A percentile compares a stretch with the other conserved stretches of the same genome.
Evolutionary conservation across 768 basidiomycete genomes (phyloP).

Genomic region (Suillus occidentalis): DNA sequence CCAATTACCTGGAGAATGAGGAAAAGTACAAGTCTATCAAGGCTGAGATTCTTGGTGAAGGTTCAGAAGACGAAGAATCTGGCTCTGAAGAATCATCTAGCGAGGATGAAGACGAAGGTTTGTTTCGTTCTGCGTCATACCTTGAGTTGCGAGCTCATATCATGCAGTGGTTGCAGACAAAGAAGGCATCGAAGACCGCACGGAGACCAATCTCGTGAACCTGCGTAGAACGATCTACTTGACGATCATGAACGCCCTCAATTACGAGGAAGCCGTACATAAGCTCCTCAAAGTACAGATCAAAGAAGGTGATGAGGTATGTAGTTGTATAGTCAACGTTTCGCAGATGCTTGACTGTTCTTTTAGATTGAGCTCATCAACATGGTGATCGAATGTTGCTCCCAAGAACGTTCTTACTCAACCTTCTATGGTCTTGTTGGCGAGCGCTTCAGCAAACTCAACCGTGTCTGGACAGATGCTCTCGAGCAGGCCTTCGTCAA

Average conservation of each 20-base stretch:
- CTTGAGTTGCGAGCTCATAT: constrained; percentile 32
- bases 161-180: constrained; percentile 67
- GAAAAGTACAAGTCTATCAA: constrained; percentile 93
- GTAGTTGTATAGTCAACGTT: constrained; percentile 14
- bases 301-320: constrained; percentile 90
- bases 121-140: neutral
- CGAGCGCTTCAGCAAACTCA: constrained; percentile 95
- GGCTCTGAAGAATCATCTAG: constrained; percentile 63
- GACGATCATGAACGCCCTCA: constrained; percentile 98
- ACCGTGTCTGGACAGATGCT: constrained; percentile 89
- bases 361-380: constrained; percentile 90
- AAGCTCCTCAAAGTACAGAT: constrained; percentile 94
- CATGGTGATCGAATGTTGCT: constrained; percentile 99
- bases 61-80: constrained; percentile 70
- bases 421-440: constrained; percentile 96
- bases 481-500: constrained; percentile 85
- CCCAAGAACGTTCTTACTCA: constrained; percentile 97
- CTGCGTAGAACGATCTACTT: constrained; percentile 91
- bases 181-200: constrained; percentile 90
- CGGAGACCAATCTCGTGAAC: constrained; percentile 95
- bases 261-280: constrained; percentile 98
- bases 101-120: constrained; percentile 57
- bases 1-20: constrained; percentile 86
- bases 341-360: neutral
- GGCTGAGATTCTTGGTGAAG: constrained; percentile 90